A percentile compares a stretch with the other conserved stretches of the same genome.
phyloP scores from a whole-genome alignment of 345 rosid genomes.

The Dipteronia sinensis region DNA sequence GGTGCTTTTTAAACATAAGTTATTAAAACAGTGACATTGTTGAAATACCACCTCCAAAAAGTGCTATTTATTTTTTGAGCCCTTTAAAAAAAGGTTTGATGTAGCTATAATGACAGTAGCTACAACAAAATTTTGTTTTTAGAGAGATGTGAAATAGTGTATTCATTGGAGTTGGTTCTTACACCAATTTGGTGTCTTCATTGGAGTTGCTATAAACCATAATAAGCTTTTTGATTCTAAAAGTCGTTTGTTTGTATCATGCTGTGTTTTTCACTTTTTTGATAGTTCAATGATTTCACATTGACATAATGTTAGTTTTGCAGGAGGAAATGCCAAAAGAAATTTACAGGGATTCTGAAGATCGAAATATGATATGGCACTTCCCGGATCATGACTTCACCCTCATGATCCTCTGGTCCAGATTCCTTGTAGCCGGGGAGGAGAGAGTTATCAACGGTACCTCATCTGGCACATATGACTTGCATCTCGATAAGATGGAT shows the following conservation, averaged over 20 bases:
- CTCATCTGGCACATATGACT: constrained; percentile 43
- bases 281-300: neutral
- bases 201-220: too few relatives aligned
- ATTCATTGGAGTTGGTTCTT: too few relatives aligned
- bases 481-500: constrained; percentile 53
- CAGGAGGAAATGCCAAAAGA: constrained; percentile 69
- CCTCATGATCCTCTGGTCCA: constrained; percentile 64
- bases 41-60: too few relatives aligned
- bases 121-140: too few relatives aligned
- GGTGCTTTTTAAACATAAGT: too few relatives aligned
- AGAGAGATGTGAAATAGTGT: too few relatives aligned
- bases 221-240: neutral
- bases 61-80: too few relatives aligned
- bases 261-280: neutral
- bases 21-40: too few relatives aligned
- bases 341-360: constrained; percentile 53
- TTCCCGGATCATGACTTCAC: constrained; percentile 66
- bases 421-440: constrained; percentile 56
- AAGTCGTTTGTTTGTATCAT: neutral
- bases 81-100: too few relatives aligned
- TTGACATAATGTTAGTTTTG: constrained; percentile 9
- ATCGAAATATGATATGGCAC: constrained; percentile 68
- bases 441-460: constrained; percentile 56
- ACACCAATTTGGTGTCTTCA: too few relatives aligned
- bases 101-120: too few relatives aligned